Evolutionary conservation across 1,284 basidiomycete species (phyloP).

Genomic region (Paramarasmius palmivorus): DNA sequence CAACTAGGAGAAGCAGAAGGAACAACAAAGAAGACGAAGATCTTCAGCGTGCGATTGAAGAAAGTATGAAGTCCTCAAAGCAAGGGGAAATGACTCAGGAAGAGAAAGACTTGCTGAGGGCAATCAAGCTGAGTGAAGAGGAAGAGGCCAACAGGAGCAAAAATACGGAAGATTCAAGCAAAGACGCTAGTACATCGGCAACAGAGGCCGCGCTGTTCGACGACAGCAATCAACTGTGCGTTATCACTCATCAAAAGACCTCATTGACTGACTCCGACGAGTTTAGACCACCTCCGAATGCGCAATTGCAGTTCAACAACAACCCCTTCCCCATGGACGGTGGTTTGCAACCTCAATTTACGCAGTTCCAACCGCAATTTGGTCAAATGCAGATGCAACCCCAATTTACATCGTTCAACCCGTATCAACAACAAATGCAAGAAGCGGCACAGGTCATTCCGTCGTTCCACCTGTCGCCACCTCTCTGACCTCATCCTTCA

Average conservation of each 20-base stretch:
- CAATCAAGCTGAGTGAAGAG: conserved; percentile 88
- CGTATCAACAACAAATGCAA: conserved; percentile 94
- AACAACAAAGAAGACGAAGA: conserved; percentile 40
- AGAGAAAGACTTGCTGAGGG: conserved; percentile 80
- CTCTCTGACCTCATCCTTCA: conserved; percentile 25
- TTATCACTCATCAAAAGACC: conserved; percentile 12
- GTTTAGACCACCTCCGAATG: conserved; percentile 26
- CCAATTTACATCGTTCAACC: conserved; percentile 87
- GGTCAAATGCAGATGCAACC: conserved; percentile 53
- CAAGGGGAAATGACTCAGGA: conserved; percentile 48
- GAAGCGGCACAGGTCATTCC: conserved; percentile 63
- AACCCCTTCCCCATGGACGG: conserved; percentile 68
- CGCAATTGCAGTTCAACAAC: conserved; percentile 32
- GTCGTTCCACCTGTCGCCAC: conserved; percentile 5
- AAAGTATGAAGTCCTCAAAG: conserved; percentile 24
- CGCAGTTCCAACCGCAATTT: conserved; percentile 60
- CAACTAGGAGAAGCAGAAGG: conserved; percentile 26
- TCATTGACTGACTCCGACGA: not conserved
- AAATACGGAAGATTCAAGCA: conserved; percentile 75
- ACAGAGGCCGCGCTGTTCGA: conserved; percentile 72
- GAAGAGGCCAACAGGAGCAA: conserved; percentile 77
- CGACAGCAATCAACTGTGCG: conserved; percentile 74
- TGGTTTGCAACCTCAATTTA: conserved; percentile 58
- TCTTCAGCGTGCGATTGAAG: conserved; percentile 47
- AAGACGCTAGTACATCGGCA: conserved; percentile 64